Percentiles rank a stretch among this genome's conserved stretches.
Conservation (phyloP, 352 stramenopile genomes). For the Pythium brachiatum region DNA sequence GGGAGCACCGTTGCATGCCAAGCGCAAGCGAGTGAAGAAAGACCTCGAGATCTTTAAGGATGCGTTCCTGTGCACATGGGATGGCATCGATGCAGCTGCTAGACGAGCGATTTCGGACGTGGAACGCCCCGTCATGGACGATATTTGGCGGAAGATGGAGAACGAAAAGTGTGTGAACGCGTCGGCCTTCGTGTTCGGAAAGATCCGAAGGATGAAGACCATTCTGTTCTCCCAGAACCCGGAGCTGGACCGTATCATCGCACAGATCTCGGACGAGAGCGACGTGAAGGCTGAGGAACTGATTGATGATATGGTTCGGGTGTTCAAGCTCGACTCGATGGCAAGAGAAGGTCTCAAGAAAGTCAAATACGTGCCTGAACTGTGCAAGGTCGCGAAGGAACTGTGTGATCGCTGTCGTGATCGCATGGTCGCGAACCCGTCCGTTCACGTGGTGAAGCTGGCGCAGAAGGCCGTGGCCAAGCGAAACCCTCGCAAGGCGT, state of each 20-base stretch:
- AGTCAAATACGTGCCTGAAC: slow-evolving; percentile 48
- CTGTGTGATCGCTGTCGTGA: slow-evolving; percentile 74
- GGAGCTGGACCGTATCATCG: slow-evolving; percentile 41
- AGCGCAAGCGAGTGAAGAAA: slow-evolving; percentile 58
- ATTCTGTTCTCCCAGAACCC: slow-evolving; percentile 35
- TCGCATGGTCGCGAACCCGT: slow-evolving; percentile 82
- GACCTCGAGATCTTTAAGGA: slow-evolving; percentile 64
- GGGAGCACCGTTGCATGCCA: slow-evolving; percentile 28
- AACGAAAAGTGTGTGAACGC: slow-evolving; percentile 35
- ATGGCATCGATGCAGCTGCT: slow-evolving; percentile 62
- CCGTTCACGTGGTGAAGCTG: slow-evolving; percentile 79
- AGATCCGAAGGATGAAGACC: slow-evolving; percentile 37
- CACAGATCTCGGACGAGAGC: slow-evolving; percentile 54
- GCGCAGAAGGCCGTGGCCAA: slow-evolving; percentile 69
- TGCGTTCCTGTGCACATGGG: slow-evolving; percentile 82
- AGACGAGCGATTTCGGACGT: slow-evolving; percentile 69
- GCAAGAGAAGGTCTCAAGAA: slow-evolving; percentile 64
- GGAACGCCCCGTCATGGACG: slow-evolving; percentile 68
- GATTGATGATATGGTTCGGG: slow-evolving; percentile 56
- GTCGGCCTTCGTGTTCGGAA: slow-evolving; percentile 37
- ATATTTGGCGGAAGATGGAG: slow-evolving; percentile 64
- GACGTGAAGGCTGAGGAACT: slow-evolving; percentile 53
- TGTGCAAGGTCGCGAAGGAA: slow-evolving; percentile 76
- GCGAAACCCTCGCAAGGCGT: slow-evolving; percentile 77
- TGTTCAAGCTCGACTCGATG: slow-evolving; percentile 84